These are phyloP conservation scores for Beauveria medogensis DNA, from an alignment of 2,329 filamentous ascomycete genomes.

Conservation along the genomic window DNA sequence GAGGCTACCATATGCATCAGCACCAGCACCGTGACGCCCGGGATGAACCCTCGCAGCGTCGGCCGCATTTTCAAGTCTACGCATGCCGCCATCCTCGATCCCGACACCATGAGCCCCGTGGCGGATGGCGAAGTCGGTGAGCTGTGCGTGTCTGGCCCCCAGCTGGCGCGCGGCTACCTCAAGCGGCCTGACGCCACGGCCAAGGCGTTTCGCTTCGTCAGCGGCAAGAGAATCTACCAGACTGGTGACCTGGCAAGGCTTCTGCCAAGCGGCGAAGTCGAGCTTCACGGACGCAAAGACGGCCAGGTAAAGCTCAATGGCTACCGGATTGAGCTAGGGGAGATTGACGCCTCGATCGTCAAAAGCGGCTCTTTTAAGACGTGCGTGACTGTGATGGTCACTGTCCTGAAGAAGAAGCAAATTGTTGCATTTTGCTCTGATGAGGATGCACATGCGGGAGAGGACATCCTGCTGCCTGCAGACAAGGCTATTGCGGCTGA, in stretches of 20 bases:
- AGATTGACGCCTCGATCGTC: conserved; percentile 2
- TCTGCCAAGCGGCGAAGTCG: conserved; percentile 14
- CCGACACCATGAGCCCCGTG: background rate
- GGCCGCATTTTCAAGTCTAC: background rate
- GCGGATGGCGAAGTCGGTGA: background rate
- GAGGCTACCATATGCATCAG: background rate
- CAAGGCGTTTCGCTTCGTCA: background rate
- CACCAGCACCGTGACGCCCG: background rate
- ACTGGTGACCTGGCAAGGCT: conserved; percentile 13
- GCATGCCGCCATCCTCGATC: background rate
- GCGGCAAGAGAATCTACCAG: background rate
- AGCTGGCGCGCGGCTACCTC: background rate
- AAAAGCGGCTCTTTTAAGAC: background rate
- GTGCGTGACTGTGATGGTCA: background rate
- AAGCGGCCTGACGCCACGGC: background rate
- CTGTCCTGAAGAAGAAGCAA: background rate
- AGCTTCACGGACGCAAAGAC: conserved; percentile 17
- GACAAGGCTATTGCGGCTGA: background rate
- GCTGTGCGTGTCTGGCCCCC: background rate
- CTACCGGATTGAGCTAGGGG: conserved; percentile 14
- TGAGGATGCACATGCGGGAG: background rate
- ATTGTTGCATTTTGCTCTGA: background rate
- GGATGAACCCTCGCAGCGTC: background rate
- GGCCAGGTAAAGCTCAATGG: conserved; percentile 17
- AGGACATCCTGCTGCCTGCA: background rate